Evolutionary conservation across 2,329 filamentous ascomycete genomes (phyloP).

Genomic region (Leptodontidium sp.): DNA sequence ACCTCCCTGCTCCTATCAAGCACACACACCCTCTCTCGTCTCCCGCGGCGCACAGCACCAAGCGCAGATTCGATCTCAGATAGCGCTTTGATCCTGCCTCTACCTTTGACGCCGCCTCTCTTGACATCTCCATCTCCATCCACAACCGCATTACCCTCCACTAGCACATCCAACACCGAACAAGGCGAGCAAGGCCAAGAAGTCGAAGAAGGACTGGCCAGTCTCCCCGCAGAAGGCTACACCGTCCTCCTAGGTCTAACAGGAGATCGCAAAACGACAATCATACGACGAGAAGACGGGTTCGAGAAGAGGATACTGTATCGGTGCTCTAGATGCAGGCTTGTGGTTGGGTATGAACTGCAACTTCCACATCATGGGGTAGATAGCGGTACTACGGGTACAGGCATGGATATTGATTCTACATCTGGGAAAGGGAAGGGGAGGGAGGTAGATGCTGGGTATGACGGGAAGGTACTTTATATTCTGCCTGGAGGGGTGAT

Average conservation of each 20-base stretch:
- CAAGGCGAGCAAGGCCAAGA: not conserved
- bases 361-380: not conserved
- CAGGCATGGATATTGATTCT: constrained; percentile 32
- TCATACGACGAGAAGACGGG: constrained; percentile 66
- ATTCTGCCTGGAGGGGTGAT: constrained; percentile 66
- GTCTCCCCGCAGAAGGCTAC: constrained; percentile 46
- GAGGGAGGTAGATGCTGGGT: constrained; percentile 42
- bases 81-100: constrained; percentile 63
- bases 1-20: constrained; percentile 69
- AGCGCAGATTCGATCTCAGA: constrained; percentile 52
- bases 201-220: constrained; percentile 24
- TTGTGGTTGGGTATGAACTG: constrained; percentile 69
- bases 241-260: constrained; percentile 59
- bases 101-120: constrained; percentile 44
- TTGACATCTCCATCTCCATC: too few relatives aligned
- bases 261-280: constrained; percentile 56
- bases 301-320: constrained; percentile 71
- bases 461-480: constrained; percentile 59
- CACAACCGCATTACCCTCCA: too few relatives aligned
- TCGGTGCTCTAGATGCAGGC: constrained; percentile 66
- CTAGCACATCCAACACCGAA: too few relatives aligned
- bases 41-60: constrained; percentile 58
- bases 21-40: constrained; percentile 57
- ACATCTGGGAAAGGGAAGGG: constrained; percentile 49
- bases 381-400: constrained; percentile 10